Conservation (phyloP, 2,329 filamentous ascomycete species). For the Claviceps spartinae region DNA sequence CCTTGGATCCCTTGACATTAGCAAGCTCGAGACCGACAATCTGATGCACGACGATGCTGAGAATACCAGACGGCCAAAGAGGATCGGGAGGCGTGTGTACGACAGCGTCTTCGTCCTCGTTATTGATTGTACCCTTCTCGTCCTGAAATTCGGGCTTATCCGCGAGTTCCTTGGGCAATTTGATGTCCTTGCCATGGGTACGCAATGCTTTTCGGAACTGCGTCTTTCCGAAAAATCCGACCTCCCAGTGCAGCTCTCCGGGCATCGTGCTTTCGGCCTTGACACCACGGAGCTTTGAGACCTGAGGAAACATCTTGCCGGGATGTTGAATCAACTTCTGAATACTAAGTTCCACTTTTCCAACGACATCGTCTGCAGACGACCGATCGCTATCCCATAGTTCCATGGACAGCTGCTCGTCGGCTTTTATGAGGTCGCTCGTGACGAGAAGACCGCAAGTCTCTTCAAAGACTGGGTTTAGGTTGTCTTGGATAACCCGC, state of each 20-base stretch:
- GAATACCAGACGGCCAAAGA: conserved; percentile 86
- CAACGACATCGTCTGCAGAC: conserved; percentile 86
- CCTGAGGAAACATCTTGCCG: conserved; percentile 81
- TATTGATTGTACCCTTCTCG: conserved; percentile 64
- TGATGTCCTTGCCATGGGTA: conserved; percentile 74
- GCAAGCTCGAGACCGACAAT: conserved; percentile 91
- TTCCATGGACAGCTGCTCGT: conserved; percentile 86
- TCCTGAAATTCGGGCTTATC: conserved; percentile 71
- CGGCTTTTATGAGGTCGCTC: conserved; percentile 77
- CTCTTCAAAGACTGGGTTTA: conserved; percentile 89
- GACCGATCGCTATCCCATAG: conserved; percentile 93
- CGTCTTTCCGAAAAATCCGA: conserved; percentile 88
- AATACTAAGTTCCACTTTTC: conserved; percentile 85
- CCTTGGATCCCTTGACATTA: conserved; percentile 73
- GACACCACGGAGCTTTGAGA: conserved; percentile 70
- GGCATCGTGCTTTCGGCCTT: conserved; percentile 81
- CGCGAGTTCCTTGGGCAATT: conserved; percentile 58
- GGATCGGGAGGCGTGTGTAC: conserved; percentile 86
- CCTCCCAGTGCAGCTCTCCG: conserved; percentile 88
- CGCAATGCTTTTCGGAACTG: conserved; percentile 72
- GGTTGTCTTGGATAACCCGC: conserved; percentile 83
- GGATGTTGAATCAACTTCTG: conserved; percentile 89
- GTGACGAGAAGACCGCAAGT: conserved; percentile 75
- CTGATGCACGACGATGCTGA: conserved; percentile 79
- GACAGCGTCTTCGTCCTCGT: conserved; percentile 63